Evolutionary conservation across 2,329 filamentous ascomycete species (phyloP), one percentile per base, ranked within the genome.

Genomic region (Graphilbum sp.): DNA sequence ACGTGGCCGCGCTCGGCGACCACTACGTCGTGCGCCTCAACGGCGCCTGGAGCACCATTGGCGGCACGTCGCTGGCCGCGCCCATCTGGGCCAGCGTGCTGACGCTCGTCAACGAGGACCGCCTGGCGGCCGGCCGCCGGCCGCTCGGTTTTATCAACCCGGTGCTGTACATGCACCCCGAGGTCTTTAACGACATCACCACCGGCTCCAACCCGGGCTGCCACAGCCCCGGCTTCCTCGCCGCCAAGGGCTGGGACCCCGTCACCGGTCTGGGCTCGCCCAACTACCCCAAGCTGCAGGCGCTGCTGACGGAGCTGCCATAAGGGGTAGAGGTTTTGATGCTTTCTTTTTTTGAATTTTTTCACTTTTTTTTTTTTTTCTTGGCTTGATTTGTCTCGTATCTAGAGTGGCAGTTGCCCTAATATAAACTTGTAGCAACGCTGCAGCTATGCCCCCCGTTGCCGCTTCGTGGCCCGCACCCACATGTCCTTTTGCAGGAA

Each of bases 21-120:
- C 47, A 48, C 16, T 49, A 50, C 33, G 41, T 52, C 7, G 46
- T 53, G 2, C 45, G 48, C 4, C 41, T 49, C 15, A 46, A 49
- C 36, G 52, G 46, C 43, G 47, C 6, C 49, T 69, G 49, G 46
- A 46, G 45, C 17, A 44, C 43, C 15, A 44, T 52, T 19, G 62
- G 60, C n/a, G 70, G 71, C 11, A 70, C 65, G 4, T 66, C 61
- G 19, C 67, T 72, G 24, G 65, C 74, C 0, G 55, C 69, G 1
- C 78, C 78, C 0, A 56, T 71, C 1, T 69, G 72, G 19, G 67
- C 70, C 1, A 67, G 62, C 7, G 60, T 80, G 35, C 57, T 81
- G 31, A 60, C 68, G 1, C 61, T 80, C 4, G 55, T 80, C 40
- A 80, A 80, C 46, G 74, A 79, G 46, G 70, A 67, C 1, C 58